These are phyloP conservation scores for Coniochaeta sp. DNA, from an alignment of 2,329 filamentous ascomycete species.

Conservation along the genomic window DNA sequence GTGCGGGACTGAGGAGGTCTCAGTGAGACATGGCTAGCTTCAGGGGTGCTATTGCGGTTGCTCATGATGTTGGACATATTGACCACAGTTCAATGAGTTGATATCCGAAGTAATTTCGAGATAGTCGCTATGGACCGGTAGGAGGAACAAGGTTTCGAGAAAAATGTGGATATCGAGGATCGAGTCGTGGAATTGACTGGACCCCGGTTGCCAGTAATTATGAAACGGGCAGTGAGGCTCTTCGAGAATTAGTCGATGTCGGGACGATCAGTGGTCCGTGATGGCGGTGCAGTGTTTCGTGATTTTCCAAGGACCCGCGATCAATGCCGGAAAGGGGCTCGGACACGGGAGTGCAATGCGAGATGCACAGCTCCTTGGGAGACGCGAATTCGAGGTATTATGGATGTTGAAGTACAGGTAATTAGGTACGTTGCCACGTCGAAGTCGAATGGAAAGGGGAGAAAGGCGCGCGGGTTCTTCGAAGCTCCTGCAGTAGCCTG, in stretches of 20 bases:
- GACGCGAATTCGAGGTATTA: constrained; percentile 8
- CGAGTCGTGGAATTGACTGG: neutral
- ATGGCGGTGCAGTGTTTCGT: constrained; percentile 25
- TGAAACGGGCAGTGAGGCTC: constrained; percentile 23
- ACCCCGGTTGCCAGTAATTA: constrained; percentile 18
- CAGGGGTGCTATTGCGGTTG: constrained; percentile 96
- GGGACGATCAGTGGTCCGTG: constrained; percentile 26
- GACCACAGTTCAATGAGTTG: constrained; percentile 18
- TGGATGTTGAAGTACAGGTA: neutral
- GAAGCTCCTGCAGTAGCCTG: constrained; percentile 23
- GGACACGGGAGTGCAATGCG: constrained; percentile 16
- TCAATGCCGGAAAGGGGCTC: constrained; percentile 12
- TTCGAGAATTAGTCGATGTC: constrained; percentile 19
- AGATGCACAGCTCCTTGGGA: constrained; percentile 13
- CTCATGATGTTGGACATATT: constrained; percentile 65
- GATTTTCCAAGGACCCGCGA: constrained; percentile 20
- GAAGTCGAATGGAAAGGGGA: constrained; percentile 16
- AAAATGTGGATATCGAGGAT: constrained; percentile 1
- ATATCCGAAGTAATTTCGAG: constrained; percentile 3
- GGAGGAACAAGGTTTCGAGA: neutral
- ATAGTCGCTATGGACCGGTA: neutral
- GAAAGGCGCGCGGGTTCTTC: constrained; percentile 13
- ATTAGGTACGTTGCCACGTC: constrained; percentile 9
- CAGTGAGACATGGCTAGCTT: constrained; percentile 76
- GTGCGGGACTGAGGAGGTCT: constrained; percentile 70